phyloP scores from a whole-genome alignment of 371 early-diverging fungal genomes.

The Syncephalis fuscata region DNA sequence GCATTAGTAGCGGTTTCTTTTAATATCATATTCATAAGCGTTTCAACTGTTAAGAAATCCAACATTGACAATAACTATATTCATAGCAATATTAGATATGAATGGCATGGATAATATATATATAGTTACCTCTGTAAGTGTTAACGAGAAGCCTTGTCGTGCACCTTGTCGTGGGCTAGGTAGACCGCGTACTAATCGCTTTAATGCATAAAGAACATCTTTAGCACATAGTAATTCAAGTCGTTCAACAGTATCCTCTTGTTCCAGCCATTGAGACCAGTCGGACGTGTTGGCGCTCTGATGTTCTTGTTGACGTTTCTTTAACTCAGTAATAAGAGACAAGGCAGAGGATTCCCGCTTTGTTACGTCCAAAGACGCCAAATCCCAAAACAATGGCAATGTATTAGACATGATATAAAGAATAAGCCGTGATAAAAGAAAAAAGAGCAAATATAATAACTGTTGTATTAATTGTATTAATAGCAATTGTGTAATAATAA shows the following conservation, averaged over 20 bases:
- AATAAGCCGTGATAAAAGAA: too few relatives aligned
- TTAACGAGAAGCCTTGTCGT: slow-evolving; percentile 85
- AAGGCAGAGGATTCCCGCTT: slow-evolving; percentile 2
- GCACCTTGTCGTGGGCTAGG: slow-evolving; percentile 78
- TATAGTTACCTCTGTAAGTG: slow-evolving; percentile 59
- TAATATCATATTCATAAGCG: slow-evolving; percentile 2
- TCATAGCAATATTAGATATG: slow-evolving; percentile 4
- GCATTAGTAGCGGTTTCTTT: slow-evolving; percentile 1
- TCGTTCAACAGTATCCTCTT: slow-evolving; percentile 31
- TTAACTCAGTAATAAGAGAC: not conserved
- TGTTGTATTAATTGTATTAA: too few relatives aligned
- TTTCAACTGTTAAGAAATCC: slow-evolving; percentile 10
- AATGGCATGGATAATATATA: not conserved
- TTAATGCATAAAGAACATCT: slow-evolving; percentile 78
- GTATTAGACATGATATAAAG: not conserved
- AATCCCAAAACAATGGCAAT: slow-evolving; percentile 4
- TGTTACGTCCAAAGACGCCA: slow-evolving; percentile 4
- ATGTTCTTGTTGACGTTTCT: not conserved
- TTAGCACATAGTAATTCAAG: slow-evolving; percentile 33
- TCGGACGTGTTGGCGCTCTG: slow-evolving; percentile 8
- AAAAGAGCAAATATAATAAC: too few relatives aligned
- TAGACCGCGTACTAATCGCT: slow-evolving; percentile 75
- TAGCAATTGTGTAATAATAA: too few relatives aligned
- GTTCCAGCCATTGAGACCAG: slow-evolving; percentile 3
- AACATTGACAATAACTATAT: slow-evolving; percentile 19